Base-by-base conservation (phyloP, 495 filamentous ascomycete species). In the Hypoxylon perforatum region DNA sequence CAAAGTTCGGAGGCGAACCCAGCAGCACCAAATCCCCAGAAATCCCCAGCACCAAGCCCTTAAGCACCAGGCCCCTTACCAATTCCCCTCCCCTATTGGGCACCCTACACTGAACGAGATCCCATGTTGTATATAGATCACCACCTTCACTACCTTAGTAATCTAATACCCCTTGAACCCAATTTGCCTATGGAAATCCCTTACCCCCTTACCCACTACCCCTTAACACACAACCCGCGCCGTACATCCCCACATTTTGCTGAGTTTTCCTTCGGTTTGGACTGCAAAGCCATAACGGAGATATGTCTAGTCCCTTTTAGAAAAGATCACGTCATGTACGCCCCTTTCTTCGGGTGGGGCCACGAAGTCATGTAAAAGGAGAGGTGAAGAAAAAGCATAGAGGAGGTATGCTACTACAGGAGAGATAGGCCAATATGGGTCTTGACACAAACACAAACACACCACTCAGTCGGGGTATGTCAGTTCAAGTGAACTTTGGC, bases 261-360 rank as follows among this genome's bases (percentile, higher is more conserved):
- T 75, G 70, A 75, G 72, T 75, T 74, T 75, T 61, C 55, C 67
- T 75, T 71, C 72, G 70, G 67, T 73, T 75, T 75, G 68, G 72
- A 68, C 61, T 73, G 72, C 72, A 73, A 62, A 75, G 65, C 63
- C 67, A 71, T 49, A 59, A 69, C 67, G 70, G 72, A 71, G 61
- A 70, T 67, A 70, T 73, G 63, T 65, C 61, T 65, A 69, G 56
- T 69, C 57, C 66, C 66, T 73, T n/a, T 68, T 73, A 75, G 64
- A 75, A 69, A 72, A 73, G 63, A 75, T 73, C 64, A 68, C 61
- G 64, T 73, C 71, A 73, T 75, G 72, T 75, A 75, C 54, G 55
- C 72, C 70, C 69, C 72, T 46, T 65, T 65, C 36, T 54, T 33
- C 57, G 57, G 67, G 69, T 52, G 35, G 72, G 72, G 70, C 61